A percentile compares a stretch with the other conserved stretches of the same genome.
Conservation (phyloP, 2,329 filamentous ascomycete genomes). For the Cryphonectria carpinicola region DNA sequence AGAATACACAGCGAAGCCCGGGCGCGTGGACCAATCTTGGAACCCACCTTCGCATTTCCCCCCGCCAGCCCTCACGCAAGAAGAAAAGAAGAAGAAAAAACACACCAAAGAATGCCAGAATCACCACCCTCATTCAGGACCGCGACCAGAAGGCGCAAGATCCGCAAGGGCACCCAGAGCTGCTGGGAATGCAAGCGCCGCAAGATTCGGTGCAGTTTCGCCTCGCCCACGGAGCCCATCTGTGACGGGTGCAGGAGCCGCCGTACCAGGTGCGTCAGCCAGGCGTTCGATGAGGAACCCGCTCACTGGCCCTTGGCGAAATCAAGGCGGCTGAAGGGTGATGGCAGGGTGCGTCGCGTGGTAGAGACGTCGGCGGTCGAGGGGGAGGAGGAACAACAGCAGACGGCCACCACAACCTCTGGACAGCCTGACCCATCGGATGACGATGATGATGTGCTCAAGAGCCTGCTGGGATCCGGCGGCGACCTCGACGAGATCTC, state of each 20-base stretch:
- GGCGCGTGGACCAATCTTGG: no score
- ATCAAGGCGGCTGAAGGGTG: constrained; percentile 28
- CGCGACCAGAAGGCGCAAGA: constrained; percentile 38
- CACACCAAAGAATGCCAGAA: neutral
- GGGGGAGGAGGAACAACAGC: neutral
- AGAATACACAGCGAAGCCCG: no score
- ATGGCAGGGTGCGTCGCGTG: constrained; percentile 40
- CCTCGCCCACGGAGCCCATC: constrained; percentile 39
- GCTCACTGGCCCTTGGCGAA: constrained; percentile 21
- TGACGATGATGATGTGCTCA: neutral
- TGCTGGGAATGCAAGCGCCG: constrained; percentile 61
- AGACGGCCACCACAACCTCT: neutral
- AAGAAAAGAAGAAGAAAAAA: no score
- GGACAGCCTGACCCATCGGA: constrained; percentile 29
- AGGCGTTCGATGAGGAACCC: constrained; percentile 47
- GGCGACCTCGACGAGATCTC: constrained; percentile 9
- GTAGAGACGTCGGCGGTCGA: constrained; percentile 39
- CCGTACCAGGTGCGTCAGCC: constrained; percentile 47
- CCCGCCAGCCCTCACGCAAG: no score
- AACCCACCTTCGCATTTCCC: neutral
- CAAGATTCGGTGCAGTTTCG: constrained; percentile 54
- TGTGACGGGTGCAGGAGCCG: constrained; percentile 50
- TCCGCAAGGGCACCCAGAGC: constrained; percentile 57
- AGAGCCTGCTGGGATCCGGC: constrained; percentile 7
- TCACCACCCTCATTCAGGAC: neutral